Percentiles rank a stretch among this genome's conserved stretches.
These are phyloP conservation scores for Leccinum imitatum DNA, from an alignment of 768 basidiomycete genomes.

Conservation along the genomic window DNA sequence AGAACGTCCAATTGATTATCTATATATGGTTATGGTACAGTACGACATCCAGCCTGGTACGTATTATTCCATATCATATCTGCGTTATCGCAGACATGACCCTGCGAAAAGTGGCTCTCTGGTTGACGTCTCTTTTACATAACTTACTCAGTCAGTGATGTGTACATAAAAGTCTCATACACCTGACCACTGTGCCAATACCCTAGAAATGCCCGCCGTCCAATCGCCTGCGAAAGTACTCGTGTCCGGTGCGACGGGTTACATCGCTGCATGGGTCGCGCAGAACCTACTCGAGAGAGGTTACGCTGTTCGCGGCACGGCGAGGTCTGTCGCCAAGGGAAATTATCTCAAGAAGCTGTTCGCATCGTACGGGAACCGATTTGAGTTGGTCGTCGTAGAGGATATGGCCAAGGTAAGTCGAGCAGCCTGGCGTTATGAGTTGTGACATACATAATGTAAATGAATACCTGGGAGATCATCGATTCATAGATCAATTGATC, in stretches of 20 bases:
- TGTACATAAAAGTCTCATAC: too few species aligned
- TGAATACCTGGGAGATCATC: neutral
- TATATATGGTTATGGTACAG: too few species aligned
- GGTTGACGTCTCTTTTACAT: too few species aligned
- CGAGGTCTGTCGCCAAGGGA: slow-evolving; percentile 61
- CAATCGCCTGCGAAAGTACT: slow-evolving; percentile 30
- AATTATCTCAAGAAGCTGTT: slow-evolving; percentile 55
- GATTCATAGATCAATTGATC: neutral
- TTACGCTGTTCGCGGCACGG: slow-evolving; percentile 64
- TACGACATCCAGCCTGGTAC: too few species aligned
- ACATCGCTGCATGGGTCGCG: slow-evolving; percentile 47
- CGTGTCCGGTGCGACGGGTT: slow-evolving; percentile 25
- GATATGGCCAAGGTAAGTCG: slow-evolving; percentile 57
- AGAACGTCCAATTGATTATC: too few species aligned
- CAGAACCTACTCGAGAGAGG: slow-evolving; percentile 56
- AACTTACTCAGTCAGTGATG: too few species aligned
- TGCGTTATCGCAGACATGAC: too few species aligned
- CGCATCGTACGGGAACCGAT: slow-evolving; percentile 50
- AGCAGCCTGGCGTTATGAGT: neutral
- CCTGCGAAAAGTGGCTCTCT: too few species aligned
- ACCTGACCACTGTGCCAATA: neutral
- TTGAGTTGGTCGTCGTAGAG: slow-evolving; percentile 65
- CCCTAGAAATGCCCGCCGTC: slow-evolving; percentile 22
- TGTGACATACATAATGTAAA: neutral
- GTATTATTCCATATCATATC: too few species aligned